Base-by-base conservation (phyloP, 1,284 basidiomycete species). In the Ustilago lituana region DNA sequence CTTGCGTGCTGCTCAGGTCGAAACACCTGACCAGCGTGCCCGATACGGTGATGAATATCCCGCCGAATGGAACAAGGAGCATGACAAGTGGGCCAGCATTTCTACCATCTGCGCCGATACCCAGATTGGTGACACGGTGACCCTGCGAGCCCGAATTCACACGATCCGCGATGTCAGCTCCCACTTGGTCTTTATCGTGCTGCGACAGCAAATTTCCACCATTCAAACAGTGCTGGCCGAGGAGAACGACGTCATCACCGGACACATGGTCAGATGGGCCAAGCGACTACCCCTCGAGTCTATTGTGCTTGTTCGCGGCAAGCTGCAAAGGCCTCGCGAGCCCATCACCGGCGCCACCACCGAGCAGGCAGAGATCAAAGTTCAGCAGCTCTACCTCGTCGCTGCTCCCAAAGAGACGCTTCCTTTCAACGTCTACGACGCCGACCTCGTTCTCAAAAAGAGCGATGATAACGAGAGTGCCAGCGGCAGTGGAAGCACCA, bases 381-480 rank as follows among this genome's bases (percentile, higher is more conserved):
- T 80, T 22, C 60, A 74, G 37, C 63, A 74, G 31, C 51, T 79
- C 47, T 74, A 68, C 49, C 63, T 80, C 32, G 57, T 80, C 22
- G 61, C 65, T 14, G 24, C 47, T 9, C 67, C 68, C 45, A 69
- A 53, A 10, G 72, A 77, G 61, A 47, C 62, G 41, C 59, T 80
- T 7, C 78, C 77, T 11, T 80, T 80, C 68, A 76, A 68, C 49
- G 73, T 76, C 23, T 77, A 80, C 55, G 69, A 66, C n/a, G 77
- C 77, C 17, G 77, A 78, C 24, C 66, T 74, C 17, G 57, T 71
- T 14, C 43, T 66, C 49, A 60, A 64, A 38, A 73, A 61, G 44
- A 57, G 45, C 32, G 59, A 74, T n/a, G 69, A 69, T 12, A 41
- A 59, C 52, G 61, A 75, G 24, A 6, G 26, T 8, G 57, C n/a